A percentile compares a stretch with the other conserved stretches of the same genome.
Evolutionary conservation across 768 basidiomycete genomes (phyloP).

Genomic region (Pleurotus sapidus): DNA sequence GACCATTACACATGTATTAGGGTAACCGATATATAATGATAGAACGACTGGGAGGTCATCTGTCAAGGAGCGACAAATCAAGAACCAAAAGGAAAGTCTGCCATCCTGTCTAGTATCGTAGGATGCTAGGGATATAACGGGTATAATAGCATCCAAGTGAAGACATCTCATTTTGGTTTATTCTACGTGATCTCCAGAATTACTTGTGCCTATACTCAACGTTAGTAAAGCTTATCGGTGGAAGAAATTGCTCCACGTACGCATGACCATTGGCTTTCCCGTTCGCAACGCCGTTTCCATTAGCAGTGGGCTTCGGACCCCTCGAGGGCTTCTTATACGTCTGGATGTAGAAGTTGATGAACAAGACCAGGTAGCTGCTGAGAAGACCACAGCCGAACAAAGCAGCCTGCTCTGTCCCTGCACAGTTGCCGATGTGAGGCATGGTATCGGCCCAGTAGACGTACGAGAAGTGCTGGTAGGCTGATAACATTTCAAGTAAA

Average conservation of each 20-base stretch:
- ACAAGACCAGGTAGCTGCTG: constrained; percentile 88
- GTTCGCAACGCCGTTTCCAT: constrained; percentile 43
- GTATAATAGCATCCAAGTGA: constrained; percentile 30
- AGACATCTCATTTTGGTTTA: constrained; percentile 24
- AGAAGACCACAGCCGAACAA: constrained; percentile 86
- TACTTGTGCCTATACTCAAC: constrained; percentile 25
- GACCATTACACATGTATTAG: constrained; percentile 4
- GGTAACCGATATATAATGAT: constrained; percentile 7
- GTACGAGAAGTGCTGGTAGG: constrained; percentile 80
- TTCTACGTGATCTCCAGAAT: constrained; percentile 20
- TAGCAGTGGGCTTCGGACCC: constrained; percentile 31
- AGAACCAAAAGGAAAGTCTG: neutral
- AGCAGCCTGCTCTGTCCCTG: constrained; percentile 87
- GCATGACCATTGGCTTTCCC: constrained; percentile 41
- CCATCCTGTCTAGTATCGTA: neutral
- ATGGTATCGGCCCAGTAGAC: constrained; percentile 54
- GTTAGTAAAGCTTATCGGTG: constrained; percentile 9
- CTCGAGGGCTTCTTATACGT: constrained; percentile 69
- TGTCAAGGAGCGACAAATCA: neutral
- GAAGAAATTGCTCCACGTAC: constrained; percentile 16
- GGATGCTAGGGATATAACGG: constrained; percentile 9
- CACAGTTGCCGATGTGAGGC: constrained; percentile 81
- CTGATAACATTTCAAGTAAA: constrained; percentile 24
- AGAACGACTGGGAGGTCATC: neutral
- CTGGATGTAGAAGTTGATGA: constrained; percentile 93